phyloP scores from a whole-genome alignment of 805 yeast genomes.

The Lipomyces yamanashiensis region DNA sequence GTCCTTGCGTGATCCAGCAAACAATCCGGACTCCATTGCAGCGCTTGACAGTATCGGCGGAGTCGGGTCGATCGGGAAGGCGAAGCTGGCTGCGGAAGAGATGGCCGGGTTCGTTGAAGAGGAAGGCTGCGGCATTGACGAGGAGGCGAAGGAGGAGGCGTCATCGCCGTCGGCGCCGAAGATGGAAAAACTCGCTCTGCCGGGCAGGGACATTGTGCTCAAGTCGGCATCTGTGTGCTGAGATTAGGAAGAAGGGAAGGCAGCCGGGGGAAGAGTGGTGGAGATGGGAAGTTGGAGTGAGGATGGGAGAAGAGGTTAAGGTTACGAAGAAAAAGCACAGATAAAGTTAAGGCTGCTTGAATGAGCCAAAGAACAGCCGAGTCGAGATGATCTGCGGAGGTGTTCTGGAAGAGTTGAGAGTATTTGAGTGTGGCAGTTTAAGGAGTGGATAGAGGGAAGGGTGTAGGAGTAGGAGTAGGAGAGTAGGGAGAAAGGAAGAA shows the following conservation, averaged over 20 bases:
- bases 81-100: not conserved
- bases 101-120: not conserved
- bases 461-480: too few relatives aligned
- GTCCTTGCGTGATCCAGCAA: not conserved
- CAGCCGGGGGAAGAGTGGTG: not conserved
- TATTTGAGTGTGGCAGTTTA: too few relatives aligned
- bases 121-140: not conserved
- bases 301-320: not conserved
- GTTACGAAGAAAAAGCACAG: slow-evolving; percentile 3
- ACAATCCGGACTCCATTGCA: too few relatives aligned
- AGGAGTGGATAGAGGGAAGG: too few relatives aligned
- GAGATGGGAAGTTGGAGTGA: not conserved
- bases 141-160: not conserved
- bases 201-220: slow-evolving; percentile 8
- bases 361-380: not conserved
- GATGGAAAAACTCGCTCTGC: slow-evolving; percentile 22
- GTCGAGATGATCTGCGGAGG: slow-evolving; percentile 4
- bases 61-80: too few relatives aligned
- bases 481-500: too few relatives aligned
- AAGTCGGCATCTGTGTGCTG: not conserved
- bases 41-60: too few relatives aligned
- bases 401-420: too few relatives aligned
- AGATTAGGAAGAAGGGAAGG: not conserved
- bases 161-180: slow-evolving; percentile 16
- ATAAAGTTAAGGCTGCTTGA: slow-evolving; percentile 6